phyloP scores from a whole-genome alignment of 345 rosid genomes.

The Melaleuca quinquenervia region DNA sequence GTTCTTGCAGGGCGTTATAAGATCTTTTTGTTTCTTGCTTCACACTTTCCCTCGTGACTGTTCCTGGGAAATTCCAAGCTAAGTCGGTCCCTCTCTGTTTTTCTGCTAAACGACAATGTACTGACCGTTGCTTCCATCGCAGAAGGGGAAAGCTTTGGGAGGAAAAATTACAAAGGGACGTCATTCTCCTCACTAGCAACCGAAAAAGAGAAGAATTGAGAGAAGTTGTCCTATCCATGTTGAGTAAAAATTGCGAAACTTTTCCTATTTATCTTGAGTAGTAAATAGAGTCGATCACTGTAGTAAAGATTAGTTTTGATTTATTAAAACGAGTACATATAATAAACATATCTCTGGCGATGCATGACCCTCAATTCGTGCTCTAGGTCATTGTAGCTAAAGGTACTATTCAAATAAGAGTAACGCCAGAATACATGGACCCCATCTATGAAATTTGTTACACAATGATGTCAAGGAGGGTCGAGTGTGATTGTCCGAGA shows the following conservation, averaged over 20 bases:
- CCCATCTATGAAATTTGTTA: neutral
- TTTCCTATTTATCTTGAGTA: neutral
- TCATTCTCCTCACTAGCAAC: neutral
- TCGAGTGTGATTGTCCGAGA: neutral
- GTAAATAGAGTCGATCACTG: neutral
- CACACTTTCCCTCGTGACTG: slow-evolving; percentile 25
- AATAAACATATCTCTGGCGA: neutral
- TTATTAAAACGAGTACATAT: neutral
- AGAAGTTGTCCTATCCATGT: neutral
- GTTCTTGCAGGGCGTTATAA: neutral
- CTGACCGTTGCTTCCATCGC: neutral
- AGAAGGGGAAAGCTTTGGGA: neutral
- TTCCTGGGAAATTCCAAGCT: slow-evolving; percentile 20
- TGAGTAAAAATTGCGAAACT: neutral
- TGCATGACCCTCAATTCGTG: neutral
- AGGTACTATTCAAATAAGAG: neutral
- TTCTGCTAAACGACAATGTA: neutral
- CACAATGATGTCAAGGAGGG: neutral
- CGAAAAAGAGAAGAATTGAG: neutral
- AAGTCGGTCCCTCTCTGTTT: slow-evolving; percentile 9
- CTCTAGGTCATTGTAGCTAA: neutral
- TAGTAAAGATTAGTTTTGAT: neutral
- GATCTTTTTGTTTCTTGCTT: neutral
- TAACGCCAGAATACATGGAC: neutral
- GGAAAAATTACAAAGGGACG: neutral